Percentiles rank a stretch among this genome's conserved stretches.
Conservation (phyloP, 1,284 basidiomycete genomes). For the Athelia sp. region DNA sequence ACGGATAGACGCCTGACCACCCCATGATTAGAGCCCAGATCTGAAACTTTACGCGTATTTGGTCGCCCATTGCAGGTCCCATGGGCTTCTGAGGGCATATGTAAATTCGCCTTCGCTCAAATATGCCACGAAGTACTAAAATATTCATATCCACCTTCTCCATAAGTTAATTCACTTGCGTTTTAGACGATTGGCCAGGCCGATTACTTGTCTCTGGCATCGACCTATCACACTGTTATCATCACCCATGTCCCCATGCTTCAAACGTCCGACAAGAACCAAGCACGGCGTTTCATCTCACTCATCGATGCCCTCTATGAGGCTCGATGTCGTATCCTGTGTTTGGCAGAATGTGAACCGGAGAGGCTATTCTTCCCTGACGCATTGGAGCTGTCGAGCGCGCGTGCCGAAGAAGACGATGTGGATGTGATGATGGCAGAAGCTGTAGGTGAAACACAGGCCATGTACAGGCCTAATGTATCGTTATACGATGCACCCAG, state of each 20-base stretch:
- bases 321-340: slow-evolving; percentile 36
- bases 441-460: slow-evolving; percentile 51
- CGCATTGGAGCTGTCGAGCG: background rate
- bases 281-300: slow-evolving; percentile 68
- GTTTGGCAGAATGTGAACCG: slow-evolving; percentile 42
- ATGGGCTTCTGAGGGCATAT: slow-evolving; percentile 36
- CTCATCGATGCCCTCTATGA: slow-evolving; percentile 66
- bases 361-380: slow-evolving; percentile 62
- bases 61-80: slow-evolving; percentile 49
- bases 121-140: slow-evolving; percentile 51
- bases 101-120: slow-evolving; percentile 53
- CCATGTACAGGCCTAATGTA: slow-evolving; percentile 57
- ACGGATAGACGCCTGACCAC: background rate
- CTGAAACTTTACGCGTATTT: slow-evolving; percentile 24
- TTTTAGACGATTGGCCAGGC: slow-evolving; percentile 57
- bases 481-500: slow-evolving; percentile 46
- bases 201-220: slow-evolving; percentile 65
- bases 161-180: background rate
- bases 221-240: slow-evolving; percentile 52
- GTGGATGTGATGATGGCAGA: slow-evolving; percentile 56
- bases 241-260: slow-evolving; percentile 59
- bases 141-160: slow-evolving; percentile 1
- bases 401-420: slow-evolving; percentile 25
- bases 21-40: slow-evolving; percentile 3
- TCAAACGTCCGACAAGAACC: slow-evolving; percentile 57